A percentile compares a stretch with the other conserved stretches of the same genome.
Evolutionary conservation across 202 grass and related monocot species (phyloP).

Genomic region (Panicum virgatum): DNA sequence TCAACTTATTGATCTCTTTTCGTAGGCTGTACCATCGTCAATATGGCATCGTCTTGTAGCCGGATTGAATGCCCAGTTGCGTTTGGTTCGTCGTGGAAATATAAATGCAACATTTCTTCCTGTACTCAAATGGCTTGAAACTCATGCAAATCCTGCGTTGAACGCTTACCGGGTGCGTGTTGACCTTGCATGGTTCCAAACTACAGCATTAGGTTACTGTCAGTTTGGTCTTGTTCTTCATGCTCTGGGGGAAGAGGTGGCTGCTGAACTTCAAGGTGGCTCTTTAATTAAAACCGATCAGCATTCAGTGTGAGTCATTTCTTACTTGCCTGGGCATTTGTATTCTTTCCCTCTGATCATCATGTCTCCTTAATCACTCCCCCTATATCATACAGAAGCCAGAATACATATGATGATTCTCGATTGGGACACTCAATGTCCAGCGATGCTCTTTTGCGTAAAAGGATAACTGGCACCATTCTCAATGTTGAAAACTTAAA

Average conservation of each 20-base stretch:
- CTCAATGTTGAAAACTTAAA: conserved; percentile 61
- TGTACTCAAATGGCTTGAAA: conserved; percentile 86
- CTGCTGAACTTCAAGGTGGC: conserved; percentile 50
- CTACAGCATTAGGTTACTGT: conserved; percentile 75
- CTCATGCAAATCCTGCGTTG: conserved; percentile 79
- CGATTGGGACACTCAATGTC: conserved; percentile 48
- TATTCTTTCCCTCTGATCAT: conserved; percentile 1
- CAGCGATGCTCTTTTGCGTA: conserved; percentile 45
- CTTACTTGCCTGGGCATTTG: conserved; percentile 26
- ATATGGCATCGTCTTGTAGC: conserved; percentile 96
- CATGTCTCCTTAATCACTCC: conserved; percentile 18
- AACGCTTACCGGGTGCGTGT: conserved; percentile 48
- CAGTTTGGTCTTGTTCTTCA: conserved; percentile 85
- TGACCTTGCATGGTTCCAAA: conserved; percentile 90
- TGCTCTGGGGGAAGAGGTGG: conserved; percentile 41
- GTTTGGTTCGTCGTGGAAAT: conserved; percentile 75
- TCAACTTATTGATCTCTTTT: conserved; percentile 25
- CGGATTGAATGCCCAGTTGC: conserved; percentile 86
- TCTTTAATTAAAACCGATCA: conserved; percentile 51
- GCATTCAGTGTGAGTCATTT: conserved; percentile 57
- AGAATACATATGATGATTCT: conserved; percentile 43
- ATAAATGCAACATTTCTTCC: conserved; percentile 61
- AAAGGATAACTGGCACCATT: conserved; percentile 66
- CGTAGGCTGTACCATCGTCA: conserved; percentile 72
- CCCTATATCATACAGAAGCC: conserved; percentile 50